Base-by-base conservation (phyloP, 345 rosid genomes). In the Chamaenerion angustifolium region DNA sequence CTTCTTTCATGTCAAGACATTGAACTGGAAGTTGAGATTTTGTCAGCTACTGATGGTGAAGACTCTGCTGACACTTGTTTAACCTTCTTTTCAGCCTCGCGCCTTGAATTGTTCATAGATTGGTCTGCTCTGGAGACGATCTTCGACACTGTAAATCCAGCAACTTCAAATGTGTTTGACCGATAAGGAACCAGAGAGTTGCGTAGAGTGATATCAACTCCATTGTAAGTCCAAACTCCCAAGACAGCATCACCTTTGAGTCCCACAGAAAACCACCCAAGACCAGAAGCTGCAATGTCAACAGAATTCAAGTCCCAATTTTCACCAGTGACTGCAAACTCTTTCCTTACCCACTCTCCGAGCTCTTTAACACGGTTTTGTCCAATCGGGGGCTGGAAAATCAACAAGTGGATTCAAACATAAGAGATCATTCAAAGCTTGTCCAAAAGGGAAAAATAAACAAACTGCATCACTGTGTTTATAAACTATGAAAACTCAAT, bases 191-290 rank as follows among this genome's bases (percentile, higher is more conserved):
- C 68, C 57, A 87, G 51, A 14, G 96, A 68, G 66, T 78, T 83
- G 18, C 95, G 79, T 27, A 77, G 68, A 42, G 82, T 62, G 31
- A 87, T 67, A 52, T 82, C 89, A 10, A 92, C 72, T 56, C 90
- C 93, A 12, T 82, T 88, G 43, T 92, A 72, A 40, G 89, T 84
- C 98, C 98, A 87, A 52, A 72, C 82, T 13, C 95, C 76, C 61
- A 92, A 25, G 9, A 60, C 53, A 5, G 95, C 98, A 41, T 84
- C 83, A 46, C 93, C 93, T 67, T 78, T 87, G 47, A 87, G 74
- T 49, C 95, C 88, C 54, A 83, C 48, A 13, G 83, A 78, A 63
- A 81, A 87, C 96, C 96, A 90, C 46, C 98, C 95, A 5, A 90
- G 75, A 57, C 95, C 96, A 10, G 90, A 80, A 45, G 85, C 82